These are phyloP conservation scores for Candida palmyrensis DNA, from an alignment of 805 yeast genomes.

Conservation along the genomic window DNA sequence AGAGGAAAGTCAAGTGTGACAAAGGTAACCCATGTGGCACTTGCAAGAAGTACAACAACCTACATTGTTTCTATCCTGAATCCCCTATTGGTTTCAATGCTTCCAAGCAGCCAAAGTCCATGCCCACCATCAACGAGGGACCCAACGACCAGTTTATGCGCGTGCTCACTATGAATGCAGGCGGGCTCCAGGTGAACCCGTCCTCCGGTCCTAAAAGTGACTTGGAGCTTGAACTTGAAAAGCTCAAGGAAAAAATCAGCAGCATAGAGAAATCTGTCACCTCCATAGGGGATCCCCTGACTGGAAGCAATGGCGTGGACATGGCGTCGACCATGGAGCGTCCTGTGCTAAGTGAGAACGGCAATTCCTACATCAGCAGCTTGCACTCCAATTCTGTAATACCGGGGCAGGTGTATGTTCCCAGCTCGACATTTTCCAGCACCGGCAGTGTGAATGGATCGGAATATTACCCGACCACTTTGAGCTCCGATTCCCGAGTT, in stretches of 20 bases:
- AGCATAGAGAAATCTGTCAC: conserved; percentile 11
- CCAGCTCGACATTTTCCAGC: not conserved
- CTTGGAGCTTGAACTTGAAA: conserved; percentile 7
- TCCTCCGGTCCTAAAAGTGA: not conserved
- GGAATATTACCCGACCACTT: not conserved
- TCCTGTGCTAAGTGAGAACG: too few relatives aligned
- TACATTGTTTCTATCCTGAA: conserved; percentile 21
- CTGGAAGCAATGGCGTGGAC: too few relatives aligned
- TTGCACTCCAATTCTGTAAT: not conserved
- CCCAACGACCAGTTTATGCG: not conserved
- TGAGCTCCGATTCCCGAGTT: not conserved
- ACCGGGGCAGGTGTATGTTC: too few relatives aligned
- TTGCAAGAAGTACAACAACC: conserved; percentile 23
- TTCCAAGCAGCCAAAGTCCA: not conserved
- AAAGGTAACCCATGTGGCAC: conserved; percentile 32
- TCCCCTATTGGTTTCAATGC: not conserved
- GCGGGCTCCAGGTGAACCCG: not conserved
- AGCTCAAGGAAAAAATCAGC: conserved; percentile 10
- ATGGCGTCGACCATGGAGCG: not conserved
- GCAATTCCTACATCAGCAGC: not conserved
- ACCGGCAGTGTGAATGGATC: not conserved
- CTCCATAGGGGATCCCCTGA: not conserved
- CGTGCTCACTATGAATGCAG: not conserved
- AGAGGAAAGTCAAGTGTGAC: conserved; percentile 43
- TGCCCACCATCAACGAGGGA: not conserved